These are phyloP conservation scores for barrel medic (Medicago truncatula) DNA, from an alignment of 306 rosid genomes.

Conservation along the genomic window MtrunA17r5.0-ANR NC_053042.1:35420001-35420500, in stretches of 20 bases:
- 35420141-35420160: too few relatives aligned
- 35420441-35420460: conserved; percentile 18
- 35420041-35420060: too few relatives aligned
- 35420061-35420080: too few relatives aligned
- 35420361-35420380: neutral
- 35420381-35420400: conserved; percentile 8
- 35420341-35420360: neutral
- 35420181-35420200: too few relatives aligned
- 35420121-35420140: too few relatives aligned
- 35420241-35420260: conserved; percentile 13
- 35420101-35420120: too few relatives aligned
- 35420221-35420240: neutral
- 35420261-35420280: conserved; percentile 1
- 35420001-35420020: too few relatives aligned
- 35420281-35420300: neutral
- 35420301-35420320: neutral
- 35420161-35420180: too few relatives aligned
- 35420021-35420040: too few relatives aligned
- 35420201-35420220: neutral
- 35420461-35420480: conserved; percentile 23
- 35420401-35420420: neutral
- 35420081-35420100: too few relatives aligned
- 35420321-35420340: conserved; percentile 6
- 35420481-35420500: conserved; percentile 27
- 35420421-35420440: conserved; percentile 22